phyloP scores from a whole-genome alignment of 106 monocot genomes.

The Dendrobium huoshanense region DNA sequence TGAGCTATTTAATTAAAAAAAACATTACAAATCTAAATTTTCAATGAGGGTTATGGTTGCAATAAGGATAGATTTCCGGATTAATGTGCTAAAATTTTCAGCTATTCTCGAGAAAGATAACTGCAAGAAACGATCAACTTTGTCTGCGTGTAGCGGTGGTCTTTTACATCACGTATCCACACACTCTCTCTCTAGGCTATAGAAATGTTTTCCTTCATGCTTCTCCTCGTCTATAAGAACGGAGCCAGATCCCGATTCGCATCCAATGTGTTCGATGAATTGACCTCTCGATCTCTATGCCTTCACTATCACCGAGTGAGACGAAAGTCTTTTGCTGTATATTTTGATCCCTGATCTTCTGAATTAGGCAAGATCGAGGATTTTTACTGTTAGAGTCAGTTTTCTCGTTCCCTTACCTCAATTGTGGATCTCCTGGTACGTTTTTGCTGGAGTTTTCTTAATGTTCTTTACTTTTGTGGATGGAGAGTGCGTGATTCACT shows the following conservation, averaged over 20 bases:
- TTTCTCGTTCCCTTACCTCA: neutral
- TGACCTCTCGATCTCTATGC: neutral
- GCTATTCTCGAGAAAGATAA: neutral
- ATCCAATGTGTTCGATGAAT: neutral
- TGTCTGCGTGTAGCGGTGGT: neutral
- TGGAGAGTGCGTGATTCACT: neutral
- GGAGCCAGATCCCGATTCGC: neutral
- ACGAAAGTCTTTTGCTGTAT: neutral
- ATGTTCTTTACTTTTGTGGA: neutral
- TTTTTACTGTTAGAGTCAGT: neutral
- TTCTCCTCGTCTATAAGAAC: neutral
- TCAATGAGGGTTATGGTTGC: no score
- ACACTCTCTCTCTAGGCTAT: neutral
- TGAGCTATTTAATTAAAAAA: no score
- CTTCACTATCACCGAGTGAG: neutral
- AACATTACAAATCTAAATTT: no score
- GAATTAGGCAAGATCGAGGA: neutral
- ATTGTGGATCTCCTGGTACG: neutral
- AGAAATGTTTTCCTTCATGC: neutral
- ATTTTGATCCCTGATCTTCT: neutral
- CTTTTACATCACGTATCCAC: neutral
- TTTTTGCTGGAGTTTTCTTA: neutral
- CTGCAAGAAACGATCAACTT: neutral
- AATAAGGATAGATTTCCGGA: no score
- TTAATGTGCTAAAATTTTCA: no score